These are phyloP conservation scores for Diaporthe sp. DNA, from an alignment of 2,329 filamentous ascomycete genomes.

Conservation along the genomic window DNA sequence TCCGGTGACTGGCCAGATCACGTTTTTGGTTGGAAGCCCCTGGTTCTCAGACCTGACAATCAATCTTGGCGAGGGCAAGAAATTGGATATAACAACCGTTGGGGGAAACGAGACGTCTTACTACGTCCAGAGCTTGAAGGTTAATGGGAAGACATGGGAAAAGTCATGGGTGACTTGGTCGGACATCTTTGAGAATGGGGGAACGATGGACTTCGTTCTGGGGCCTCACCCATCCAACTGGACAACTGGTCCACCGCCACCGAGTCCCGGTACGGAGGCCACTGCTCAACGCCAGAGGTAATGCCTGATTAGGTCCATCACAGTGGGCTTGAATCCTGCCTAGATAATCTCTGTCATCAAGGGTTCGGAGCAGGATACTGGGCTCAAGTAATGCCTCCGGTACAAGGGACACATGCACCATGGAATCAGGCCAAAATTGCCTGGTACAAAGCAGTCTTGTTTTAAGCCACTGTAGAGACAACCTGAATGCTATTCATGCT, in stretches of 20 bases:
- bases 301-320: too few relatives aligned
- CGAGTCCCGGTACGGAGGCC: constrained; percentile 65
- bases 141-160: constrained; percentile 75
- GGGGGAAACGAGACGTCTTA: constrained; percentile 61
- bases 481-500: too few relatives aligned
- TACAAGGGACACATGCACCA: too few relatives aligned
- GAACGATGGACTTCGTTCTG: constrained; percentile 75
- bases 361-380: too few relatives aligned
- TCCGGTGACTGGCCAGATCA: constrained; percentile 77
- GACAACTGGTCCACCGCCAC: constrained; percentile 72
- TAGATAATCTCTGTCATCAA: too few relatives aligned
- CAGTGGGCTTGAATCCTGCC: too few relatives aligned
- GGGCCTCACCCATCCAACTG: constrained; percentile 67
- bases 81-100: constrained; percentile 66
- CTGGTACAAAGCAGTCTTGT: too few relatives aligned
- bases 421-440: too few relatives aligned
- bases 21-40: constrained; percentile 75
- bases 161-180: constrained; percentile 77
- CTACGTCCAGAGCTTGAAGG: constrained; percentile 76
- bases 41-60: constrained; percentile 74
- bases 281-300: constrained; percentile 6
- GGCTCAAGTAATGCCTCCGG: too few relatives aligned
- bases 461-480: too few relatives aligned
- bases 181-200: constrained; percentile 75
- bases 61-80: constrained; percentile 65